Conservation (phyloP, 257 asterid species). For the Solanum commersonii region DNA sequence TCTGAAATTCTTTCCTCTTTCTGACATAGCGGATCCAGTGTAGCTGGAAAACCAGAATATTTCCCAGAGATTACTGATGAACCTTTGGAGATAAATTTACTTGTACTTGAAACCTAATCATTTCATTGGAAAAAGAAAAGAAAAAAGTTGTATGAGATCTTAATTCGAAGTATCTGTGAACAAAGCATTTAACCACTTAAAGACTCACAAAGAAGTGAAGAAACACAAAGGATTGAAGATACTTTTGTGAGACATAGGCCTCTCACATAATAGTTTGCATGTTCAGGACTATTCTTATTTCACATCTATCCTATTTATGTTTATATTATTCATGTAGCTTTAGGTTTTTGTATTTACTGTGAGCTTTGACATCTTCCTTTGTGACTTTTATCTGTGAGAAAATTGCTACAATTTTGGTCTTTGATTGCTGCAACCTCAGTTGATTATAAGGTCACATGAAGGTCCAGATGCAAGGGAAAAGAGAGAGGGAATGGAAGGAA, state of each 20-base stretch:
- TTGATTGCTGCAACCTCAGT: slow-evolving; percentile 26
- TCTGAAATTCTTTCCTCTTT: neutral
- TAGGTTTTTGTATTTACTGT: neutral
- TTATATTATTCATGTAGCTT: neutral
- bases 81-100: neutral
- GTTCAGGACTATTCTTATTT: neutral
- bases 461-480: slow-evolving; percentile 99
- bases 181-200: neutral
- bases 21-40: neutral
- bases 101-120: neutral
- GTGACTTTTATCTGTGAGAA: neutral
- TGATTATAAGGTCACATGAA: slow-evolving; percentile 96
- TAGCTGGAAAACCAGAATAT: neutral
- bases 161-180: neutral
- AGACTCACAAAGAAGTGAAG: neutral
- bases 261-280: neutral
- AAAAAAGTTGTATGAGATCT: neutral
- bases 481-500: slow-evolving; percentile 63
- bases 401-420: neutral
- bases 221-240: neutral
- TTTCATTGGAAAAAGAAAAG: neutral
- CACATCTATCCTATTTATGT: neutral
- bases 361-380: neutral
- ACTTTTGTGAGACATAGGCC: neutral
- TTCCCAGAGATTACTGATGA: neutral